phyloP scores from a whole-genome alignment of 108 stramenopile species.

The Pinguiococcus pyrenoidosus region DNA sequence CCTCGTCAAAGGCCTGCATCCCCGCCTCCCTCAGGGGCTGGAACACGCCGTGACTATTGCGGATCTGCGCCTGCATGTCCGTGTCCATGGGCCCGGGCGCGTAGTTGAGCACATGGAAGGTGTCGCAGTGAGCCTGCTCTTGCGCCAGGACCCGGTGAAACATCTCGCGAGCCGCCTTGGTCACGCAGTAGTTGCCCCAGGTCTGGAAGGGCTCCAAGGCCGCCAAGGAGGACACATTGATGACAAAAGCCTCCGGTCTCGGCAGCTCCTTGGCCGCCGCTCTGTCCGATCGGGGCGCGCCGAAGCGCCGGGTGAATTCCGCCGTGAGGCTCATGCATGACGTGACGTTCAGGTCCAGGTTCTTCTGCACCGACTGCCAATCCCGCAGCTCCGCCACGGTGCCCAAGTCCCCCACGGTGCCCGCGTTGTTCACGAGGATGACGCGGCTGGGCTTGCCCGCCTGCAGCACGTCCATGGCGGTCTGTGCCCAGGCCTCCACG shows the following conservation, averaged over 20 bases:
- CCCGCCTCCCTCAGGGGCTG: background rate
- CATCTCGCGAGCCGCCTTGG: conserved; percentile 41
- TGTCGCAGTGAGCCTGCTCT: conserved; percentile 4
- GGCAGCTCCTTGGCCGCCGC: too few relatives aligned
- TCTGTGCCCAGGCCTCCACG: background rate
- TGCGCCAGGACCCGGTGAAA: conserved; percentile 25
- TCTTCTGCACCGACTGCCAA: background rate
- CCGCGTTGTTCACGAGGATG: conserved; percentile 36
- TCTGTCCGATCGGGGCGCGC: background rate
- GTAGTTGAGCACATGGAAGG: conserved; percentile 27
- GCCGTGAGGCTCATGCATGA: conserved; percentile 25
- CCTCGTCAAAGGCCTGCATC: conserved; percentile 4
- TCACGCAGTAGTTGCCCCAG: conserved; percentile 30
- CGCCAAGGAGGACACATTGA: conserved; percentile 35
- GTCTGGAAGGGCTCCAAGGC: conserved; percentile 26
- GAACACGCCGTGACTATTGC: background rate
- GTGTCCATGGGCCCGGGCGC: conserved; percentile 37
- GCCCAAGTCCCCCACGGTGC: conserved; percentile 20
- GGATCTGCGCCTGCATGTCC: conserved; percentile 22
- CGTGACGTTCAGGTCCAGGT: conserved; percentile 30
- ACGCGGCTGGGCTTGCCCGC: conserved; percentile 1
- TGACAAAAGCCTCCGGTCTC: background rate
- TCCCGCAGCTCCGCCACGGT: conserved; percentile 8
- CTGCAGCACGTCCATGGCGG: background rate
- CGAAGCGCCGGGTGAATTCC: conserved; percentile 13